Evolutionary conservation across 2,329 filamentous ascomycete species (phyloP).

Genomic region (Plenodomus lindquistii): DNA sequence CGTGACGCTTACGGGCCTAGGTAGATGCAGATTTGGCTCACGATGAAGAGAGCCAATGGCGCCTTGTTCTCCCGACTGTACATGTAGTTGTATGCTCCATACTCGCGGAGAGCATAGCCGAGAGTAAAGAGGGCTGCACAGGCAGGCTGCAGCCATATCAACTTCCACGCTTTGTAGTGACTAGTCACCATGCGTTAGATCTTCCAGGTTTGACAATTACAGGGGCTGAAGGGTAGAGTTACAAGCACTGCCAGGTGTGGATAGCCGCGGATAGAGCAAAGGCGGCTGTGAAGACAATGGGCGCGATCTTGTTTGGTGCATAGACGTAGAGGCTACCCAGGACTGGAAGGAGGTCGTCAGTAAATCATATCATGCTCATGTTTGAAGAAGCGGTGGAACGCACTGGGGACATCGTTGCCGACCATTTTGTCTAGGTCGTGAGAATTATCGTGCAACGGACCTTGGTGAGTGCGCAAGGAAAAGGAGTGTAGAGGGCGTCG

Average conservation of each 20-base stretch:
- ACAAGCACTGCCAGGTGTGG: slow-evolving; percentile 59
- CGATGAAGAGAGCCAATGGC: slow-evolving; percentile 39
- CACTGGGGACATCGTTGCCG: too few relatives aligned
- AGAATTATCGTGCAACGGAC: too few relatives aligned
- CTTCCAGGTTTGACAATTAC: too few relatives aligned
- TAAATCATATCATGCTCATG: too few relatives aligned
- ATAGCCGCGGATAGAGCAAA: slow-evolving; percentile 48
- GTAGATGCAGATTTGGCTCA: slow-evolving; percentile 41
- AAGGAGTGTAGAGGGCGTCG: too few relatives aligned
- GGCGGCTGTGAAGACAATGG: slow-evolving; percentile 54
- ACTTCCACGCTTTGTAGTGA: slow-evolving; percentile 56
- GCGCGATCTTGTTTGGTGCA: slow-evolving; percentile 55
- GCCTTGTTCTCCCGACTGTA: slow-evolving; percentile 18
- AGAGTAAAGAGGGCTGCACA: slow-evolving; percentile 57
- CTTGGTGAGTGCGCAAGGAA: too few relatives aligned
- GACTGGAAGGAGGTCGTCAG: slow-evolving; percentile 7
- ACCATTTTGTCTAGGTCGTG: too few relatives aligned
- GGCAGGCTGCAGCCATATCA: slow-evolving; percentile 58
- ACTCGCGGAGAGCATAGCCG: slow-evolving; percentile 59
- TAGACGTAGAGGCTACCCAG: slow-evolving; percentile 43
- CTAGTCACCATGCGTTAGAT: too few relatives aligned
- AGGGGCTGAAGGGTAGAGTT: slow-evolving; percentile 1
- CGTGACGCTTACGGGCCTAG: slow-evolving; percentile 31
- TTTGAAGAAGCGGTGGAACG: too few relatives aligned
- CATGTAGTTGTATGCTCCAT: slow-evolving; percentile 55